Evolutionary conservation across 768 basidiomycete genomes (phyloP), one percentile per base, ranked within the genome.

Genomic region (Rhodotorula kratochvilovae): DNA sequence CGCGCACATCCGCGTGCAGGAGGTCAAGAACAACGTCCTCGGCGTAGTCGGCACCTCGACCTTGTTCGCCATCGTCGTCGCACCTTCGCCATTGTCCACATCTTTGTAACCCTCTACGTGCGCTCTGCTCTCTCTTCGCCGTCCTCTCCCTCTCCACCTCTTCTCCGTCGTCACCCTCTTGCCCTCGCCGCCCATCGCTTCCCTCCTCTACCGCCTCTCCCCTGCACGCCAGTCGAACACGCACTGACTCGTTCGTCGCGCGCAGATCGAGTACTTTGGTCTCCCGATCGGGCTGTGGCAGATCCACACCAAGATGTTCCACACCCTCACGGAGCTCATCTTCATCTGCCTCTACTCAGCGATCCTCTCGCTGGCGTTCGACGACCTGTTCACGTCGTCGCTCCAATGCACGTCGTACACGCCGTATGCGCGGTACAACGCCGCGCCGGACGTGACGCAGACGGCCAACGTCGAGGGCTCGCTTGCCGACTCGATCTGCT

Each of bases 291-390:
- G 92, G n/a, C 83, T 95, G 42, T 95, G 93, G 93, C 85, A 86
- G 62, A 92, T 92, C 43, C 91, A 90, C 43, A 87, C 84, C 61
- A 94, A 94, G 73, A 75, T 75, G 74, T 66, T 73, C 59, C 68
- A 93, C 78, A 94, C 92, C 13, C 85, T 94, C 43, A 85, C 87
- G 57, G 93, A 95, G 82, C 89, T 92, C 56, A 83, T 91, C 65
- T 92, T 91, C 79, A 92, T 79, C 76, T 94, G 92, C 81, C 86
- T 89, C n/a, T 95, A 92, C 91, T 91, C 90, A 67, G 90, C 91
- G 43, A 88, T 89, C 25, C 84, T 94, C 64, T 90, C 91, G 27
- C 87, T 94, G 63, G 87, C 86, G 72, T 91, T 94, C 81, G 91
- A 94, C 83, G 91, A 95, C 78, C 92, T 88, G 81, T 92, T 93